Conservation (phyloP, 345 rosid genomes). For the Diplotaxis tenuifolia region DNA sequence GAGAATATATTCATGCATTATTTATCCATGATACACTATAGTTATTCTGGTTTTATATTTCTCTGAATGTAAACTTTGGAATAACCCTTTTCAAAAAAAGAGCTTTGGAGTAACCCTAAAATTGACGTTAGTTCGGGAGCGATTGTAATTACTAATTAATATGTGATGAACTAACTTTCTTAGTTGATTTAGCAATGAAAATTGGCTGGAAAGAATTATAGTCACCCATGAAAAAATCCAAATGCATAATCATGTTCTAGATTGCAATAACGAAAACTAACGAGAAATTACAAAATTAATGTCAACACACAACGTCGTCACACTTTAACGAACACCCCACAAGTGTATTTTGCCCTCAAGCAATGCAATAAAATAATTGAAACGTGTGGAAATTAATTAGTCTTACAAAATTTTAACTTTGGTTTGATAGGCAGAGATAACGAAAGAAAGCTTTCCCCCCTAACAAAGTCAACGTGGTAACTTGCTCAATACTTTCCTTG, state of each 20-base stretch:
- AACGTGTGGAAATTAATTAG: not conserved
- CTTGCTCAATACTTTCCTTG: not conserved
- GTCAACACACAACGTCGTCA: not conserved
- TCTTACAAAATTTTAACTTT: not conserved
- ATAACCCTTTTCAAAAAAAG: too few relatives aligned
- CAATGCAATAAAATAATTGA: not conserved
- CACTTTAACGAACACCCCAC: not conserved
- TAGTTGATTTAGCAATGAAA: not conserved
- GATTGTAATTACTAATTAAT: too few relatives aligned
- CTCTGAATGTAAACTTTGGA: too few relatives aligned
- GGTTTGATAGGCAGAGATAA: not conserved
- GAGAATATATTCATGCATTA: too few relatives aligned
- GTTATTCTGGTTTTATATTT: too few relatives aligned
- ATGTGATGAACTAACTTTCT: not conserved
- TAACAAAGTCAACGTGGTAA: not conserved
- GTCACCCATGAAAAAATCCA: not conserved
- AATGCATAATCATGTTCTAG: not conserved
- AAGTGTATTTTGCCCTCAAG: not conserved
- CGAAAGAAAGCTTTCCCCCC: not conserved
- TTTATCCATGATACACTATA: too few relatives aligned
- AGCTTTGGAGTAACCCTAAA: too few relatives aligned
- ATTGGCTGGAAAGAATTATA: not conserved
- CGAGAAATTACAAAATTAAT: not conserved
- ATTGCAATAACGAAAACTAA: not conserved
- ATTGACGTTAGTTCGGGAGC: too few relatives aligned